Evolutionary conservation across 75 land plant species (phyloP).

Genomic region (Selaginella moellendorffii): DNA sequence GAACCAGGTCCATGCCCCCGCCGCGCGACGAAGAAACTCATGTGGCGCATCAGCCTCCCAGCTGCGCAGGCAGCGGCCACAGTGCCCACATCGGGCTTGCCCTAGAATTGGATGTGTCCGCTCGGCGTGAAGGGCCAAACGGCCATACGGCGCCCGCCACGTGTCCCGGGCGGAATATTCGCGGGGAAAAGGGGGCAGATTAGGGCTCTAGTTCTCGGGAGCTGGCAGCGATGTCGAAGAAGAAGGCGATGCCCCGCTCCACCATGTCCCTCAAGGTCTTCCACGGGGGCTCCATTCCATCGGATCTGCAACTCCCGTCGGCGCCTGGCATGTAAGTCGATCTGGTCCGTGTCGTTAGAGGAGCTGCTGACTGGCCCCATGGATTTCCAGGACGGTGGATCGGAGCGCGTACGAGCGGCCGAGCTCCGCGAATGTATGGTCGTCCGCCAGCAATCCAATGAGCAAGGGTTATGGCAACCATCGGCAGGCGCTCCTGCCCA

Average conservation of each 20-base stretch:
- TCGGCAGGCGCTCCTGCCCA: constrained; percentile 31
- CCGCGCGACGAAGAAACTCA: no score
- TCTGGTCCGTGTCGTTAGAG: no score
- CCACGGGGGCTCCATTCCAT: constrained; percentile 96
- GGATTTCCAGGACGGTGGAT: constrained; percentile 42
- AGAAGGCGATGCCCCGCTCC: constrained; percentile 53
- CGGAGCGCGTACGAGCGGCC: constrained; percentile 61
- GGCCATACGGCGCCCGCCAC: background rate
- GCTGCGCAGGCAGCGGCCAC: no score
- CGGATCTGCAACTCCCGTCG: constrained; percentile 91
- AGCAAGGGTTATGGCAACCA: constrained; percentile 27
- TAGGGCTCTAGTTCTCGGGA: no score
- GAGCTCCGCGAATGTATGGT: constrained; percentile 26
- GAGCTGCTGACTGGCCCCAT: background rate
- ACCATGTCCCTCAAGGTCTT: constrained; percentile 96
- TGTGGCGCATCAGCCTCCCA: no score
- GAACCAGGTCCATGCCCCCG: background rate
- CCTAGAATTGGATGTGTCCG: no score
- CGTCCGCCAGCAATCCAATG: constrained; percentile 19
- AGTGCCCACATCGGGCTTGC: no score
- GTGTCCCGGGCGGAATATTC: background rate
- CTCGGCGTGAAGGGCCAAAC: background rate
- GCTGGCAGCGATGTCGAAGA: constrained; percentile 99
- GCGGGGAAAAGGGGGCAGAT: no score
- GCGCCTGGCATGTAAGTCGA: constrained; percentile 81